Evolutionary conservation across 2,329 filamentous ascomycete genomes (phyloP).

Genomic region (Colletotrichum viniferum): DNA sequence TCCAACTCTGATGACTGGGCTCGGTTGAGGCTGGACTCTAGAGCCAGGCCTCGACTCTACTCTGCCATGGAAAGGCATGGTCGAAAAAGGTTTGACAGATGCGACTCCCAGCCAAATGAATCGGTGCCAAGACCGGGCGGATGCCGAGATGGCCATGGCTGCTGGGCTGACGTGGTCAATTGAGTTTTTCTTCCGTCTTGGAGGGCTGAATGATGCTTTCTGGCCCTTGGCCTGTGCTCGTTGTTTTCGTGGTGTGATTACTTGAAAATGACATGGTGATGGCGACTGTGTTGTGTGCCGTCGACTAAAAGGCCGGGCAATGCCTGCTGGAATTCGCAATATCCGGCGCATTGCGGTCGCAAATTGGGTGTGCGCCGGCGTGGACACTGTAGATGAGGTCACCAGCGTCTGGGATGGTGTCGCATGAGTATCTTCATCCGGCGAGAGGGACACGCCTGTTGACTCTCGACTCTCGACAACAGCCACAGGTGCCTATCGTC

Average conservation of each 20-base stretch:
- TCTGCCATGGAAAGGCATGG: background rate
- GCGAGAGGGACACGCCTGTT: background rate
- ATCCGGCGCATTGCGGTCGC: background rate
- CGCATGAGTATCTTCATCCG: background rate
- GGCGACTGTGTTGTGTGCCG: background rate
- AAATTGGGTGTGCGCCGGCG: background rate
- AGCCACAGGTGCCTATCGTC: background rate
- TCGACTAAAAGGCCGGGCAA: background rate
- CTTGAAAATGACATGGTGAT: slow-evolving; percentile 10
- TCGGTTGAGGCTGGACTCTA: background rate
- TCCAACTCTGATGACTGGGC: background rate
- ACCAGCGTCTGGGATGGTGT: background rate
- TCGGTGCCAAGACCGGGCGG: background rate
- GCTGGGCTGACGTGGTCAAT: slow-evolving; percentile 6
- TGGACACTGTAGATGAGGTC: background rate
- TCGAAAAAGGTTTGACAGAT: background rate
- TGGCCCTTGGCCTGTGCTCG: slow-evolving; percentile 1
- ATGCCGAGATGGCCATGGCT: background rate
- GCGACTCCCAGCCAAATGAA: background rate
- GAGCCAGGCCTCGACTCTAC: background rate
- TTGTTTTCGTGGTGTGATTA: background rate
- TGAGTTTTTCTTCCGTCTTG: slow-evolving; percentile 1
- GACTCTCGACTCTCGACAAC: background rate
- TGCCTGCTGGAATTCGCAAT: slow-evolving; percentile 1
- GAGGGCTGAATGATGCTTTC: slow-evolving; percentile 4